Percentiles rank a stretch among this genome's conserved stretches.
These are phyloP conservation scores for Ilex aquifolium DNA, from an alignment of 257 asterid genomes.

Conservation along the genomic window DNA sequence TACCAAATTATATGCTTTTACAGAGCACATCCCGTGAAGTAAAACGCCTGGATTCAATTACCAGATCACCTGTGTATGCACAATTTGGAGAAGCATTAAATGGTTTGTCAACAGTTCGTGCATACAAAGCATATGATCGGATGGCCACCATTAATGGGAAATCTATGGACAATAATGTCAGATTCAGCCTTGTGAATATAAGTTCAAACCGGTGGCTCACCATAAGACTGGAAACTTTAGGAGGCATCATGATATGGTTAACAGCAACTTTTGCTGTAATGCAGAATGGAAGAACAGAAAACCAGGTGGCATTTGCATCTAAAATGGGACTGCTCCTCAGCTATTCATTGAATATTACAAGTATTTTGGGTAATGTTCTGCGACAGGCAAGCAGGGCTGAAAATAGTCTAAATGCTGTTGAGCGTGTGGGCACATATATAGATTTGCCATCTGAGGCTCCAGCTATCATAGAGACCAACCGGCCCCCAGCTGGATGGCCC, in stretches of 20 bases:
- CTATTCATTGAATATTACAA: constrained; percentile 82
- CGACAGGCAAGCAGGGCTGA: constrained; percentile 93
- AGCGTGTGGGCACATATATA: constrained; percentile 84
- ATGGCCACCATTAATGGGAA: constrained; percentile 83
- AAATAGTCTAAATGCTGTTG: constrained; percentile 89
- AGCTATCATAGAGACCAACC: constrained; percentile 50
- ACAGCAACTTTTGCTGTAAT: constrained; percentile 94
- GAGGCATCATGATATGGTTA: constrained; percentile 96
- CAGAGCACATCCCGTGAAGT: constrained; percentile 99
- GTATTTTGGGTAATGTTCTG: constrained; percentile 68
- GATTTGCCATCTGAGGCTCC: constrained; percentile 87
- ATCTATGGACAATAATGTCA: constrained; percentile 81
- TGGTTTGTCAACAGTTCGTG: constrained; percentile 87
- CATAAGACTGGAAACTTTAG: constrained; percentile 84
- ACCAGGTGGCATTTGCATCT: constrained; percentile 87
- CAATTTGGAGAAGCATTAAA: constrained; percentile 96
- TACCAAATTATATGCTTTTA: constrained; percentile 11
- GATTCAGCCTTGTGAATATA: constrained; percentile 86
- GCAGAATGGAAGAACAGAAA: constrained; percentile 84
- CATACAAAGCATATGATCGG: constrained; percentile 91
- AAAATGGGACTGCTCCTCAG: constrained; percentile 97
- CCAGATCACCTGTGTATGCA: constrained; percentile 97
- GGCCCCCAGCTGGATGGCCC: constrained; percentile 99
- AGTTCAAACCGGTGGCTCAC: constrained; percentile 97
- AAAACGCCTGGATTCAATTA: constrained; percentile 84